Percentiles rank a stretch among this genome's conserved stretches.
phyloP scores from a whole-genome alignment of 768 basidiomycete genomes.

The Roridomyces roridus region DNA sequence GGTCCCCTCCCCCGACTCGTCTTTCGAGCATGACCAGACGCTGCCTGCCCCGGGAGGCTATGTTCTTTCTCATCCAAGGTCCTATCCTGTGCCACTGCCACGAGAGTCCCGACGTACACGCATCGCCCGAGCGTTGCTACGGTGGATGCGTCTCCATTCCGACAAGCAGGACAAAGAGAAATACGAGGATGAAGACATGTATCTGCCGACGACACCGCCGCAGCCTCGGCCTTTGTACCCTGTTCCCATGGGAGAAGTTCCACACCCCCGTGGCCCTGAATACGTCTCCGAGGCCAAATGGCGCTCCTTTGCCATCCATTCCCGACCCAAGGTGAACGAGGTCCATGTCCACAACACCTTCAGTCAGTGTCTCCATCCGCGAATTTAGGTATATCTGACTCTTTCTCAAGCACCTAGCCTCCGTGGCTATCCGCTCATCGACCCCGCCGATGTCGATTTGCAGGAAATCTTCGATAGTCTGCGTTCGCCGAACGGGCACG shows the following conservation, averaged over 20 bases:
- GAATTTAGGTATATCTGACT: background rate
- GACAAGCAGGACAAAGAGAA: background rate
- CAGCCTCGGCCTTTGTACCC: no score
- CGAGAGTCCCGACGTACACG: background rate
- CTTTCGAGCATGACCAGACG: background rate
- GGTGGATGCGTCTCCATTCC: background rate
- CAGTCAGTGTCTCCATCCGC: slow-evolving; percentile 3
- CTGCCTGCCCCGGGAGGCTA: background rate
- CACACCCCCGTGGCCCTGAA: background rate
- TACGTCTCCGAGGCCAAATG: background rate
- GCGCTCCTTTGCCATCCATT: slow-evolving; percentile 17
- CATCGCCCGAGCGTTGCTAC: background rate
- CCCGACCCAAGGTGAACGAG: slow-evolving; percentile 12
- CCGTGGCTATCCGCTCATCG: slow-evolving; percentile 8
- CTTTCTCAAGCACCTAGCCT: slow-evolving; percentile 10
- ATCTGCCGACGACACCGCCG: background rate
- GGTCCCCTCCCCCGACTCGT: slow-evolving; percentile 4
- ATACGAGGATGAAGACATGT: background rate
- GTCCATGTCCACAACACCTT: slow-evolving; percentile 22
- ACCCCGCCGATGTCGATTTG: slow-evolving; percentile 22
- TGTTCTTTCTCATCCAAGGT: background rate
- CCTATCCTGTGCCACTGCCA: background rate
- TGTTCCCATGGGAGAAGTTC: background rate
- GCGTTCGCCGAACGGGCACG: slow-evolving; percentile 33
- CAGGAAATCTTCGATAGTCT: slow-evolving; percentile 40